Evolutionary conservation across 2,329 filamentous ascomycete genomes (phyloP).

Genomic region (Niveomyces coronatus): DNA sequence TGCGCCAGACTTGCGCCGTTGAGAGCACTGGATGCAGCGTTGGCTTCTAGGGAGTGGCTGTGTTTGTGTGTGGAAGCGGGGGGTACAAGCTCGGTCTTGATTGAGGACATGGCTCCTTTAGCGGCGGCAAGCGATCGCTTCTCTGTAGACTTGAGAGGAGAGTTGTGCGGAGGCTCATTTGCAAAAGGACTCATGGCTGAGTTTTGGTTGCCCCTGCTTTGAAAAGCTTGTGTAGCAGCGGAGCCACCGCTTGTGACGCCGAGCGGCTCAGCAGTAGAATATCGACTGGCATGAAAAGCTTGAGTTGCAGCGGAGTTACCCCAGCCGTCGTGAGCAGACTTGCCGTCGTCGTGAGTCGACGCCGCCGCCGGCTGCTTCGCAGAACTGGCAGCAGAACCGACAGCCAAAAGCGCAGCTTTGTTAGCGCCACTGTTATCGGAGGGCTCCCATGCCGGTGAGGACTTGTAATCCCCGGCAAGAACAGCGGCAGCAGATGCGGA

Average conservation of each 20-base stretch:
- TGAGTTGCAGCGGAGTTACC: constrained; percentile 62
- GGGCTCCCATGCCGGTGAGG: constrained; percentile 48
- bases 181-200: constrained; percentile 13
- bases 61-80: constrained; percentile 15
- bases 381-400: constrained; percentile 26
- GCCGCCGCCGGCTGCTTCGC: constrained; percentile 16
- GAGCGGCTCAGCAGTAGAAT: constrained; percentile 11
- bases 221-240: constrained; percentile 29
- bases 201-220: constrained; percentile 17
- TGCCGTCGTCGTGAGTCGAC: constrained; percentile 8
- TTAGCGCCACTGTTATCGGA: constrained; percentile 55
- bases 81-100: constrained; percentile 27
- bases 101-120: constrained; percentile 59
- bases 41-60: constrained; percentile 42
- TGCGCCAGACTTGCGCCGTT: constrained; percentile 63
- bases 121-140: constrained; percentile 65
- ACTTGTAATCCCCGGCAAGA: constrained; percentile 32
- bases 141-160: constrained; percentile 31
- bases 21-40: constrained; percentile 56
- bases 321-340: constrained; percentile 27
- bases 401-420: constrained; percentile 63
- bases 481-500: constrained; percentile 37
- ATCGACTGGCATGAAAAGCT: constrained; percentile 41
- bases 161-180: constrained; percentile 28
- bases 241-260: constrained; percentile 17